Conservation (phyloP, 208 protist genomes). For the Phytomonas francai region DNA sequence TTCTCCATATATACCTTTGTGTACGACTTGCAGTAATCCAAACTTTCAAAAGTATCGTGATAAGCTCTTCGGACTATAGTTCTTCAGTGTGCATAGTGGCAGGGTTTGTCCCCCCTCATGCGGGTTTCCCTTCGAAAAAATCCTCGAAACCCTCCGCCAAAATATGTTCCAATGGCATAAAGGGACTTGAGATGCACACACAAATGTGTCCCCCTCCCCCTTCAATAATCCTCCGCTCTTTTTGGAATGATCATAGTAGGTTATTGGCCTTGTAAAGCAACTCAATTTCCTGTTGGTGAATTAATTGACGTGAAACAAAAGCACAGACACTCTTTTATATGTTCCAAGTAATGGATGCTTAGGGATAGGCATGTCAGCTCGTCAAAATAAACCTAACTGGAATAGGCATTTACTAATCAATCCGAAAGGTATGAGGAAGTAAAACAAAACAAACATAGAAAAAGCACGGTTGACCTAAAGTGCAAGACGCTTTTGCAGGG, state of each 20-base stretch:
- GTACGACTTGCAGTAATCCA: slow-evolving; percentile 83
- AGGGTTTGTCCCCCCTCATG: slow-evolving; percentile 63
- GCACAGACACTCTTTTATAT: background rate
- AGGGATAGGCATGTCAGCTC: background rate
- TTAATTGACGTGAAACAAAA: background rate
- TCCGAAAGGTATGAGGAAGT: background rate
- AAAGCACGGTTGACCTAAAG: background rate
- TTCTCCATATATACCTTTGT: slow-evolving; percentile 73
- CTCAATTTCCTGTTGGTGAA: background rate
- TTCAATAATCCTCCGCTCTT: background rate
- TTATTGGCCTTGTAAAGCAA: background rate
- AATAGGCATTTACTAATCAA: background rate
- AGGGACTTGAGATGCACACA: background rate
- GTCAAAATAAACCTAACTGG: background rate
- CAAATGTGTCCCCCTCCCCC: background rate
- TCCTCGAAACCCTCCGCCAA: background rate
- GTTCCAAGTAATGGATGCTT: background rate
- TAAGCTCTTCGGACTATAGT: slow-evolving; percentile 31
- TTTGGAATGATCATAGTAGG: background rate
- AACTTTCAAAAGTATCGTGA: slow-evolving; percentile 68
- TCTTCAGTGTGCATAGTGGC: slow-evolving; percentile 34
- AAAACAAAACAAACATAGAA: background rate
- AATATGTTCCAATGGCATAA: background rate
- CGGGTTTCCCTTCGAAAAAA: slow-evolving; percentile 12
- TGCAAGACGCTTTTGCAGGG: background rate